These are phyloP conservation scores for Apiosordaria backusii DNA, from an alignment of 495 filamentous ascomycete species.

Conservation along the genomic window DNA sequence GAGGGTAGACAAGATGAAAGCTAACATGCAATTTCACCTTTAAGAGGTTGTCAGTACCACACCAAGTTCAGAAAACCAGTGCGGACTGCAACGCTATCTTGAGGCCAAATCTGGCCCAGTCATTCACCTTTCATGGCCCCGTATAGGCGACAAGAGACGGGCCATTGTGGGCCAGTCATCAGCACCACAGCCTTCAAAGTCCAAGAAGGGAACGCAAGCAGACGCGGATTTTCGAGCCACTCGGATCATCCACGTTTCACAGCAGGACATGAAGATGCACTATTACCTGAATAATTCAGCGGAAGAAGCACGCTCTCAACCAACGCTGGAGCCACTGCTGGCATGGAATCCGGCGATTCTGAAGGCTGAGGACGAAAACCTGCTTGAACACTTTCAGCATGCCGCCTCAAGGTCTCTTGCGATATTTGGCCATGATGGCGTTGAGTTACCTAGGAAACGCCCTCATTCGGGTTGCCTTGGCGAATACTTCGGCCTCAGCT, in stretches of 20 bases:
- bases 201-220: neutral
- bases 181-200: neutral
- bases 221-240: neutral
- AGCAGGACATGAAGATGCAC: neutral
- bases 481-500: slow-evolving; percentile 20
- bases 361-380: neutral
- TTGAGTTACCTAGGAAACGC: slow-evolving; percentile 25
- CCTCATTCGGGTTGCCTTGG: slow-evolving; percentile 27
- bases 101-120: neutral
- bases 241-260: neutral
- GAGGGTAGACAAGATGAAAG: neutral
- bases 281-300: neutral
- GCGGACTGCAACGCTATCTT: neutral
- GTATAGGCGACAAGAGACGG: neutral
- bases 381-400: neutral
- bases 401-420: neutral
- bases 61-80: neutral
- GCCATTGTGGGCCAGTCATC: neutral
- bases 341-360: neutral
- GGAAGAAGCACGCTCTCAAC: neutral
- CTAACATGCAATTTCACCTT: too few relatives aligned
- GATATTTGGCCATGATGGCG: neutral
- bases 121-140: neutral
- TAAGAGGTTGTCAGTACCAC: too few relatives aligned
- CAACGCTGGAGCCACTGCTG: neutral